These are phyloP conservation scores for Cryphonectria nitschkei DNA, from an alignment of 2,329 filamentous ascomycete species.

Conservation along the genomic window DNA sequence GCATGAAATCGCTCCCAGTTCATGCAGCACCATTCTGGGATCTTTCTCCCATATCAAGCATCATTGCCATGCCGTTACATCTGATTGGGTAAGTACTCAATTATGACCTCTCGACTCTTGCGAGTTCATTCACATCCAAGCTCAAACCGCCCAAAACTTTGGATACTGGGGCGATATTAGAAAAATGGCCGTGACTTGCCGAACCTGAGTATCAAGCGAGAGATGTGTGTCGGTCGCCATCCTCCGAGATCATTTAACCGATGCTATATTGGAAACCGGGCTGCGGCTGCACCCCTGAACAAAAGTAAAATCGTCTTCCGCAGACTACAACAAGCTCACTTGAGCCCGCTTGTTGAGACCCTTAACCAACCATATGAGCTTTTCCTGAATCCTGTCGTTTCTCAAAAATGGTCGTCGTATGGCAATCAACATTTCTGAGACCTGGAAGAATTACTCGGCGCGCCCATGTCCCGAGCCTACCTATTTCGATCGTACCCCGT, in stretches of 20 bases:
- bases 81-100: too few relatives aligned
- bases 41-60: neutral
- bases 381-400: neutral
- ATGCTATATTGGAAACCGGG: constrained; percentile 9
- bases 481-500: neutral
- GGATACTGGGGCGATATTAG: neutral
- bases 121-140: neutral
- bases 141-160: neutral
- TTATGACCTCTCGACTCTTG: too few relatives aligned
- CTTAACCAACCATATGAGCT: neutral
- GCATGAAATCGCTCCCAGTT: neutral
- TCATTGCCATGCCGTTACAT: neutral
- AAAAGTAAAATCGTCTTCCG: constrained; percentile 7
- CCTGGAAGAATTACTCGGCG: neutral
- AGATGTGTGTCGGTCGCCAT: constrained; percentile 14
- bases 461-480: neutral
- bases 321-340: neutral
- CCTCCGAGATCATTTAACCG: constrained; percentile 25
- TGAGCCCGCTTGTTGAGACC: neutral
- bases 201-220: neutral
- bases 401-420: neutral
- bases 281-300: neutral
- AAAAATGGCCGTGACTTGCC: neutral
- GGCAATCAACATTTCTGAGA: neutral
- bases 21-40: neutral